phyloP scores from a whole-genome alignment of 768 basidiomycete species.

The Agaricus blazei region DNA sequence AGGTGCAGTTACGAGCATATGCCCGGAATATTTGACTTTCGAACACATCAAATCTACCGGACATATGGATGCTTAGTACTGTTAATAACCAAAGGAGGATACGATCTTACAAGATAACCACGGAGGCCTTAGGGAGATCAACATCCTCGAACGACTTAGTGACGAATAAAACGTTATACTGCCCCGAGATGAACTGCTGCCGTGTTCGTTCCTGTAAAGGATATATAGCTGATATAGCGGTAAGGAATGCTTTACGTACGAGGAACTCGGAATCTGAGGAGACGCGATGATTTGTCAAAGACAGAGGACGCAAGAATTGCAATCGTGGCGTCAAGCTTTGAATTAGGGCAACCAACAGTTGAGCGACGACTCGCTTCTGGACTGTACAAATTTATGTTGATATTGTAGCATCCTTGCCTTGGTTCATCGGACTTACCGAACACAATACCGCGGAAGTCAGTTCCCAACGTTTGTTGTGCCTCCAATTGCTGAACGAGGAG shows the following conservation, averaged over 20 bases:
- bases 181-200: conserved; percentile 48
- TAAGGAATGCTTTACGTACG: conserved; percentile 17
- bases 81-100: neutral
- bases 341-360: conserved; percentile 53
- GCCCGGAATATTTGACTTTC: conserved; percentile 61
- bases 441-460: conserved; percentile 60
- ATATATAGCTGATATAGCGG: neutral
- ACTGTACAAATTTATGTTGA: conserved; percentile 32
- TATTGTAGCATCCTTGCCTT: neutral
- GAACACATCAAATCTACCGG: conserved; percentile 51
- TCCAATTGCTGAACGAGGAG: conserved; percentile 56
- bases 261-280: conserved; percentile 23
- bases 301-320: conserved; percentile 50
- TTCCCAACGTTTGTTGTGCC: conserved; percentile 46
- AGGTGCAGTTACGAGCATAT: conserved; percentile 43
- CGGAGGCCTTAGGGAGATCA: conserved; percentile 48
- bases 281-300: conserved; percentile 32
- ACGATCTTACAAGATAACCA: conserved; percentile 54
- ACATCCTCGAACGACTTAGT: conserved; percentile 58
- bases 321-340: conserved; percentile 46
- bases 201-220: conserved; percentile 37
- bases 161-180: conserved; percentile 58
- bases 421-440: conserved; percentile 41
- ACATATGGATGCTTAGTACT: neutral
- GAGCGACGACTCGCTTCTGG: conserved; percentile 46